These are phyloP conservation scores for Cercophora newfieldiana DNA, from an alignment of 495 filamentous ascomycete genomes.

Conservation along the genomic window DNA sequence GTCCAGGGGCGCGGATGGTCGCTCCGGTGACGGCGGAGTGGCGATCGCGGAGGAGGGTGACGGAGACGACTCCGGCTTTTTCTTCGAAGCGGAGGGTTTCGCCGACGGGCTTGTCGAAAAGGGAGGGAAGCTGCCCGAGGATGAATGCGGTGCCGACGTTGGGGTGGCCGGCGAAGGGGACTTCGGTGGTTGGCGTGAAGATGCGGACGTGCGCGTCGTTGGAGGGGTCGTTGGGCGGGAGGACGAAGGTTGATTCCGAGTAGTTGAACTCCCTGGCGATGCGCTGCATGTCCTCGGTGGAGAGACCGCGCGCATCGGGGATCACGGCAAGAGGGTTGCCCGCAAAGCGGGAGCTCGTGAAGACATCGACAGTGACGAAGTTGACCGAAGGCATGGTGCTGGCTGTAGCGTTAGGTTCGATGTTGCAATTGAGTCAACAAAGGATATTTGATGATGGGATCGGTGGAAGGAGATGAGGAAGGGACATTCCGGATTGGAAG, in stretches of 20 bases:
- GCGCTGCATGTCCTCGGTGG: not conserved
- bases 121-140: not conserved
- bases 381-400: not conserved
- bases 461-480: no score
- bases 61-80: not conserved
- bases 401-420: not conserved
- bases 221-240: not conserved
- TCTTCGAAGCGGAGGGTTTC: not conserved
- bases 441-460: no score
- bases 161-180: slow-evolving; percentile 3
- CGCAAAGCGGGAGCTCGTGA: not conserved
- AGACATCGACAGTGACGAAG: slow-evolving; percentile 8
- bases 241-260: slow-evolving; percentile 2
- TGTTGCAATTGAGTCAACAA: no score
- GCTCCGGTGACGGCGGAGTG: not conserved
- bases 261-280: slow-evolving; percentile 7
- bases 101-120: not conserved
- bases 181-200: slow-evolving; percentile 1
- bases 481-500: not conserved
- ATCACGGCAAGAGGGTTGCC: slow-evolving; percentile 6
- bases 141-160: slow-evolving; percentile 5
- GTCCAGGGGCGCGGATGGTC: not conserved
- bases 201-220: not conserved
- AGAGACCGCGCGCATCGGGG: slow-evolving; percentile 5
- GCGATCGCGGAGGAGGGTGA: not conserved